Conservation (phyloP, 768 basidiomycete genomes). For the Lactarius trivialis region DNA sequence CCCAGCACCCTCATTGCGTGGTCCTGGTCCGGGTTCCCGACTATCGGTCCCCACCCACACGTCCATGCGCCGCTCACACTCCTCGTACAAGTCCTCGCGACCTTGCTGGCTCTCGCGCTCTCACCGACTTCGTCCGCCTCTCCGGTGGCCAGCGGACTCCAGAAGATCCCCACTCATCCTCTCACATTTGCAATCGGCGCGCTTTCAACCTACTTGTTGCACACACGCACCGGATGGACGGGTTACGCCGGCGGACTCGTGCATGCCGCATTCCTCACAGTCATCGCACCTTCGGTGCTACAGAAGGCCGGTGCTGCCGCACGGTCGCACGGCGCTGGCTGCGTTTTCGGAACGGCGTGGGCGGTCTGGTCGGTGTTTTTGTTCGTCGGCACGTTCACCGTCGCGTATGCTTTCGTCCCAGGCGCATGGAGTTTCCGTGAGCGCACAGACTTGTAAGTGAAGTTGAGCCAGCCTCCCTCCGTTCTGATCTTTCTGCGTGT, state of each 20-base stretch:
- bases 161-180: constrained; percentile 36
- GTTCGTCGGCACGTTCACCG: constrained; percentile 72
- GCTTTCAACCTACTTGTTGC: constrained; percentile 49
- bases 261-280: constrained; percentile 57
- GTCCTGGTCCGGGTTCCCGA: constrained; percentile 85
- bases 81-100: constrained; percentile 51
- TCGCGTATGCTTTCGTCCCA: constrained; percentile 88
- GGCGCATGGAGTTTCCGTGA: constrained; percentile 71
- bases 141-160: not conserved
- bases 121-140: constrained; percentile 8
- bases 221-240: constrained; percentile 54
- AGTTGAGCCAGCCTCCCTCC: not conserved
- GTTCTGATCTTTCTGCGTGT: not conserved
- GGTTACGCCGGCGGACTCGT: constrained; percentile 66
- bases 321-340: constrained; percentile 33
- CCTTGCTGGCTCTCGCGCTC: constrained; percentile 37
- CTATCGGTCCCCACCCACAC: constrained; percentile 67
- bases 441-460: constrained; percentile 61
- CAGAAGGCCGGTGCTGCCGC: constrained; percentile 38
- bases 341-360: constrained; percentile 51
- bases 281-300: constrained; percentile 51
- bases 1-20: constrained; percentile 74
- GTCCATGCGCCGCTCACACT: constrained; percentile 66
- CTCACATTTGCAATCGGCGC: constrained; percentile 50
- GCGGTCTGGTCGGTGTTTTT: constrained; percentile 55